Percentiles rank a stretch among this genome's conserved stretches.
Conservation (phyloP, 23 red algal species). For the Rhodosorus marinus region DNA sequence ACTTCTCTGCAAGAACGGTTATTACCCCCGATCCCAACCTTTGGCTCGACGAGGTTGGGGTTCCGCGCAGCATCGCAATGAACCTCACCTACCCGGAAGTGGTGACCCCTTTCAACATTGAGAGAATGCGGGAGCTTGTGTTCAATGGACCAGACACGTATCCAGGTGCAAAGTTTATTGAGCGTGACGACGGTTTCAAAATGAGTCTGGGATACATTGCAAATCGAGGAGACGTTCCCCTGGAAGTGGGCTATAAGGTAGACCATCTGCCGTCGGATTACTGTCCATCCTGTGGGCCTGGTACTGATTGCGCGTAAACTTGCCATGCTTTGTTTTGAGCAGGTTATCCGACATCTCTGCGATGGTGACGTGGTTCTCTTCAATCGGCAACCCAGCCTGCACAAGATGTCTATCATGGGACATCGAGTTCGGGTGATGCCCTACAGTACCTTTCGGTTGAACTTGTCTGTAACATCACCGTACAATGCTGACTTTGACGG, state of each 20-base stretch:
- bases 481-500: constrained; percentile 99
- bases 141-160: constrained; percentile 79
- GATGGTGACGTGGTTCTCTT: constrained; percentile 94
- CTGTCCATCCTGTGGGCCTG: too few relatives aligned
- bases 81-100: constrained; percentile 93
- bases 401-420: constrained; percentile 99
- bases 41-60: constrained; percentile 82
- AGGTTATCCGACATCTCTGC: constrained; percentile 78
- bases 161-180: constrained; percentile 76
- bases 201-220: constrained; percentile 34
- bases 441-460: constrained; percentile 96
- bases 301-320: too few relatives aligned
- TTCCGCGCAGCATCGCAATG: constrained; percentile 68
- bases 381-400: constrained; percentile 92
- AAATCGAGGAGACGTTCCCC: constrained; percentile 39
- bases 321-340: too few relatives aligned
- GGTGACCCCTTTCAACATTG: constrained; percentile 74
- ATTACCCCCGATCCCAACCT: constrained; percentile 95
- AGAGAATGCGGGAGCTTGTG: constrained; percentile 47
- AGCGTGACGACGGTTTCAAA: constrained; percentile 61
- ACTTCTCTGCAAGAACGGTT: constrained; percentile 94
- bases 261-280: too few relatives aligned
- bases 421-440: constrained; percentile 89
- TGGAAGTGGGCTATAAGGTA: constrained; percentile 79
- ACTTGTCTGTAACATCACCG: constrained; percentile 80